Base-by-base conservation (phyloP, 768 basidiomycete genomes). In the Lactarius tabidus region DNA sequence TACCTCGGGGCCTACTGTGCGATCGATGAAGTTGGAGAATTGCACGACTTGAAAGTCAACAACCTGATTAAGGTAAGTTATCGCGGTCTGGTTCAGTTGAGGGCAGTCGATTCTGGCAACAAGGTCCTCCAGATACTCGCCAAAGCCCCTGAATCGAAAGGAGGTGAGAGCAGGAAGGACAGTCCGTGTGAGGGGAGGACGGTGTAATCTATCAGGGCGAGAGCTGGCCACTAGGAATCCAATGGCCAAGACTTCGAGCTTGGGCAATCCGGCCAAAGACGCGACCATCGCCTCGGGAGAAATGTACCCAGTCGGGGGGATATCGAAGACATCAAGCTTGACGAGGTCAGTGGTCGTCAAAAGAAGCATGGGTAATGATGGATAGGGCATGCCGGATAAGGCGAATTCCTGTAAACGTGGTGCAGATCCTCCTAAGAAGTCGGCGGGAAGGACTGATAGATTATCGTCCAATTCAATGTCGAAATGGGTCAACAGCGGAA, bases 21-120 rank as follows among this genome's bases (percentile, higher is more conserved):
- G 56, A 28, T 20, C 2, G 15, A 57, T 38, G 14, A 57, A 57
- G 5, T 7, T 9, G 45, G 18, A 2, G 20, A 29, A n/a, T n/a
- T 17, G 51, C 6, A 38, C 7, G 14, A 33, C 33, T n/a, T 20
- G 8, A 23, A 89, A 90, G 43, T 45, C 43, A 45, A 45, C 43
- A 23, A 23, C 9, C 43, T 45, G n/a, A 23, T 45, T 45, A n/a
- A 45, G 23, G 43, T 45, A 45, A 12, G 6, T 10, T 5, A n/a
- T 23, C 2, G 4, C 18, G n/a, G 23, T 45, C 43, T 12, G 43
- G 10, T 23, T 23, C 43, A 45, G 43, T 45, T 45, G n/a, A 45
- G 43, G 43, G n/a, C n/a, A 0, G 4, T 45, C 43, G 12, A 45
- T 45, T 23, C 10, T n/a, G 43, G n/a, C 12, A 45, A 45, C 43